phyloP scores from a whole-genome alignment of 257 asterid genomes.

The Ehretia macrophylla region DNA sequence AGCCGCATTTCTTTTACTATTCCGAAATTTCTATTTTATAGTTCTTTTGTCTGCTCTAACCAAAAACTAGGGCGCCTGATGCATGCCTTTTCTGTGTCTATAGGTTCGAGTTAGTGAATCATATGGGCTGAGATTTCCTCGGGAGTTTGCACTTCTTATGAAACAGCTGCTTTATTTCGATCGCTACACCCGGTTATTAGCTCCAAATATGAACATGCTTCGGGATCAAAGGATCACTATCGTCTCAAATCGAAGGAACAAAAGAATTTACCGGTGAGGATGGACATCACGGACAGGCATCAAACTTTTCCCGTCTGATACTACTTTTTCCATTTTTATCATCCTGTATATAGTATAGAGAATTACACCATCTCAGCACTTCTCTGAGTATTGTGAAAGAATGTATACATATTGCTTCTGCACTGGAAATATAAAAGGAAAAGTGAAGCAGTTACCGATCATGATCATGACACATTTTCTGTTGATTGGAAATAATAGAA shows the following conservation, averaged over 20 bases:
- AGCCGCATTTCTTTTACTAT: no score
- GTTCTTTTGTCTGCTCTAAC: background rate
- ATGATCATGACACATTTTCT: no score
- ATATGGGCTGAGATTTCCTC: conserved; percentile 87
- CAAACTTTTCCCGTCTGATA: background rate
- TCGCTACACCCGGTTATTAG: conserved; percentile 84
- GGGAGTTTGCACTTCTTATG: conserved; percentile 96
- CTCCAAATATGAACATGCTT: conserved; percentile 94
- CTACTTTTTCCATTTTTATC: background rate
- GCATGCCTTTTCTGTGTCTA: conserved; percentile 3
- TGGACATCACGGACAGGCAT: conserved; percentile 2
- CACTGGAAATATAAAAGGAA: no score
- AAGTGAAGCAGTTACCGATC: no score
- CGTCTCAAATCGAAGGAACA: conserved; percentile 46
- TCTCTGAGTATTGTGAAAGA: background rate
- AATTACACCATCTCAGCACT: conserved; percentile 1
- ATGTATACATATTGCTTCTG: no score
- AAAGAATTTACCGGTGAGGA: conserved; percentile 29
- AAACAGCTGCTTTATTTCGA: conserved; percentile 95
- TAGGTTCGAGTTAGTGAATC: conserved; percentile 96
- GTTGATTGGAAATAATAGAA: no score
- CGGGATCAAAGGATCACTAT: conserved; percentile 86
- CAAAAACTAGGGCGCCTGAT: background rate
- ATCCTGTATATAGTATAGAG: conserved; percentile 10
- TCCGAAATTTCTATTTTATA: no score